A percentile compares a stretch with the other conserved stretches of the same genome.
Evolutionary conservation across 352 stramenopile genomes (phyloP).

Genomic region (Stramenopiles sp.): DNA sequence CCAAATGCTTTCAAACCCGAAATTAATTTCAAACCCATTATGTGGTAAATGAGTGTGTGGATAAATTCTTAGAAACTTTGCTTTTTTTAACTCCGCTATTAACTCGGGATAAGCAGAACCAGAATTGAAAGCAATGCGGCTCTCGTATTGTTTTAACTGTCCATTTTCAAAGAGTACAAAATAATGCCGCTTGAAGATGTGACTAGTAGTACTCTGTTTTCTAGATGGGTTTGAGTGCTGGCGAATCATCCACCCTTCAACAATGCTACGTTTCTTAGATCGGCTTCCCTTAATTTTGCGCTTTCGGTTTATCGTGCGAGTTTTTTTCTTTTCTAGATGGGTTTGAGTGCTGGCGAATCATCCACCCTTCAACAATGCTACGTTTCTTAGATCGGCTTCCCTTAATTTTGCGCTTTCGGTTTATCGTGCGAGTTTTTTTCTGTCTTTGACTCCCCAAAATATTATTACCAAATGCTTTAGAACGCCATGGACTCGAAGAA

Average conservation of each 20-base stretch:
- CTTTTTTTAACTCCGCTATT: neutral
- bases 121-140: neutral
- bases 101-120: neutral
- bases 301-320: neutral
- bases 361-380: neutral
- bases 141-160: neutral
- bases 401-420: neutral
- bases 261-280: neutral
- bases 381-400: neutral
- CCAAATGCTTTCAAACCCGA: neutral
- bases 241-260: neutral
- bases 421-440: neutral
- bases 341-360: no score
- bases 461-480: no score
- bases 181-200: neutral
- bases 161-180: neutral
- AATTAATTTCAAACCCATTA: neutral
- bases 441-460: neutral
- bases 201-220: no score
- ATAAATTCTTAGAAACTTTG: neutral
- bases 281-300: neutral
- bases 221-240: neutral
- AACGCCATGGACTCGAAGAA: no score
- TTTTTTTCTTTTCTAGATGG: neutral
- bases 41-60: neutral